A percentile compares a stretch with the other conserved stretches of the same genome.
Evolutionary conservation across 441 rosid genomes (phyloP).

Genomic region (Brassica hybrid): DNA sequence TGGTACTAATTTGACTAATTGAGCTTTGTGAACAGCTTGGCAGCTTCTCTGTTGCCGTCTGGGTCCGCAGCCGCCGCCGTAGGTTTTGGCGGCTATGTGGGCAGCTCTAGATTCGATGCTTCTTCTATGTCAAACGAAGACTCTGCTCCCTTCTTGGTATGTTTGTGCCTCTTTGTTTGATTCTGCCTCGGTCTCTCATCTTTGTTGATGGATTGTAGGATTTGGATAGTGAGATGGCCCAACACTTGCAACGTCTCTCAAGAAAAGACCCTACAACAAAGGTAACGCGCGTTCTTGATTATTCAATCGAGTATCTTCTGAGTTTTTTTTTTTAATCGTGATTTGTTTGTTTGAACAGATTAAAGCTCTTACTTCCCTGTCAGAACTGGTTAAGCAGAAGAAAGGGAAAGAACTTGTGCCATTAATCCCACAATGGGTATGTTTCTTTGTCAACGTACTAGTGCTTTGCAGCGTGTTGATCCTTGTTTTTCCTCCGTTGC

Average conservation of each 20-base stretch:
- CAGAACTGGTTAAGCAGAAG: slow-evolving; percentile 71
- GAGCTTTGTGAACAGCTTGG: slow-evolving; percentile 53
- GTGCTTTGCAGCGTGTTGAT: slow-evolving; percentile 7
- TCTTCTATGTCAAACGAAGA: slow-evolving; percentile 61
- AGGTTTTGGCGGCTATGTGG: slow-evolving; percentile 96
- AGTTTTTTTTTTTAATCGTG: slow-evolving; percentile 21
- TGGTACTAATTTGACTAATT: slow-evolving; percentile 24
- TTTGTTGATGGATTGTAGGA: slow-evolving; percentile 53
- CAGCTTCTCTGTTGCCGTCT: slow-evolving; percentile 81
- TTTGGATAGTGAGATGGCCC: slow-evolving; percentile 79
- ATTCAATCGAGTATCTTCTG: slow-evolving; percentile 8
- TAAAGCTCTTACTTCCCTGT: slow-evolving; percentile 75
- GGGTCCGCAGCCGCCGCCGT: slow-evolving; percentile 61
- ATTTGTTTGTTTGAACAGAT: slow-evolving; percentile 59
- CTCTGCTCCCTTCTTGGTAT: slow-evolving; percentile 55
- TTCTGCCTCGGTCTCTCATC: slow-evolving; percentile 13
- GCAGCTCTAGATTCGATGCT: slow-evolving; percentile 82
- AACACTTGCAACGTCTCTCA: slow-evolving; percentile 82
- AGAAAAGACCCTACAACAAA: slow-evolving; percentile 94
- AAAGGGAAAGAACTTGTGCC: slow-evolving; percentile 69
- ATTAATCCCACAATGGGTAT: slow-evolving; percentile 93
- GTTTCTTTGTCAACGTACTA: slow-evolving; percentile 22
- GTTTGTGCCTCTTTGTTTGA: slow-evolving; percentile 9
- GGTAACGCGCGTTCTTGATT: slow-evolving; percentile 49
- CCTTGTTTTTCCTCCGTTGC: slow-evolving; percentile 17